Evolutionary conservation across 371 early-diverging fungal genomes (phyloP).

Genomic region (Apophysomyces elegans): DNA sequence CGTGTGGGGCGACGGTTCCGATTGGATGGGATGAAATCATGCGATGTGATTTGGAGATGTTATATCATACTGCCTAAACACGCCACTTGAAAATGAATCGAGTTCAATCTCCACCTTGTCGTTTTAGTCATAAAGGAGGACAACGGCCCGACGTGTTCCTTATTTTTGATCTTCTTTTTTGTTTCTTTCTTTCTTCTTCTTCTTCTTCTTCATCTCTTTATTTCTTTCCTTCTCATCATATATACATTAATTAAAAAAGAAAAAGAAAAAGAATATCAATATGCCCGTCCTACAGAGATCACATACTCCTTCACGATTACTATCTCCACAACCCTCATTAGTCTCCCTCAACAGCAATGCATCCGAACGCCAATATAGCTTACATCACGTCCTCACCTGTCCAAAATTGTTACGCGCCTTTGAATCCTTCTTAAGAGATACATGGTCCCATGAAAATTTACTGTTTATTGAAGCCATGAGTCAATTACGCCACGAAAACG

Average conservation of each 20-base stretch:
- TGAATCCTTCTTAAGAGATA: constrained; percentile 31
- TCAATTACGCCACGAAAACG: constrained; percentile 36
- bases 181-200: background rate
- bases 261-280: background rate
- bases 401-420: constrained; percentile 35
- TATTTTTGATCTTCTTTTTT: background rate
- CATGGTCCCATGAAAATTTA: constrained; percentile 37
- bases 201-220: background rate
- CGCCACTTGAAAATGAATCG: background rate
- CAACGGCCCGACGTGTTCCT: background rate
- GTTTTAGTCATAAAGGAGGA: background rate
- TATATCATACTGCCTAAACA: background rate
- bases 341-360: constrained; percentile 7
- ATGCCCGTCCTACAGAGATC: constrained; percentile 9
- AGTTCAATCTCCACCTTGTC: constrained; percentile 10
- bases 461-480: constrained; percentile 50
- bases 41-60: background rate
- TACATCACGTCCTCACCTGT: constrained; percentile 34
- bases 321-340: constrained; percentile 5
- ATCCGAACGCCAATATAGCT: constrained; percentile 15
- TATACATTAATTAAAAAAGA: background rate
- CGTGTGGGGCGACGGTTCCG: constrained; percentile 7
- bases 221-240: background rate
- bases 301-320: constrained; percentile 4
- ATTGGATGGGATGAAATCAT: constrained; percentile 12